Evolutionary conservation across 192 early-diverging fungal species (phyloP), one percentile per base, ranked within the genome.

Genomic region (Podila clonocystis): DNA sequence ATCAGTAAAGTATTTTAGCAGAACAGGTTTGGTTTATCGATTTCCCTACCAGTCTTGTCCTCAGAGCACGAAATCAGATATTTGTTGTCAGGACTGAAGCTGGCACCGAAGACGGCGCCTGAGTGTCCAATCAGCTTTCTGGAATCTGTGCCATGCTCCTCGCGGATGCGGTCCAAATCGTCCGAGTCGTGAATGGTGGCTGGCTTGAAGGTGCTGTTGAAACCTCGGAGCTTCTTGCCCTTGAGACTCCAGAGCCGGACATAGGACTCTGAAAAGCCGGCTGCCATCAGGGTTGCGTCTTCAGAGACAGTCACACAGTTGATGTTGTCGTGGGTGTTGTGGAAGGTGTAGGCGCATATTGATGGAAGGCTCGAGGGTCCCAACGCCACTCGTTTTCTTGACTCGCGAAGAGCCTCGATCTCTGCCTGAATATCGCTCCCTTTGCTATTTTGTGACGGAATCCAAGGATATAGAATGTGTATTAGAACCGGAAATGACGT

Each of bases 201-300:
- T 17, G 91, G 87, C 19, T 88, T 85, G 63, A 95, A 86, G 49
- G 85, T 88, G 77, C 85, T 90, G 52, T 72, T 77, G 59, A 95
- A 85, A 20, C 91, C 90, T 28, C 85, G 85, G 45, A 95, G 70
- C 38, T 93, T 92, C 67, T 92, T 91, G 63, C 87, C 90, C 62
- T 89, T 94, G 62, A 99, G 80, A 83, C 93, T 95, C 97, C 97
- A 99, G 49, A 99, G 83, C 61, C 94, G 93, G 52, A 99, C 85
- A 78, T 94, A 94, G 5, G 97, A 99, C 68, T 99, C 97, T 49
- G 94, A 90, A 65, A 97, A 96, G n/a, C 96, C 98, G 29, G 91
- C 95, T 4, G 93, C 94, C 59, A 98, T 82, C 58, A 96, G 76
- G 30, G 91, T 88, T 34, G 93, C 83, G 73, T 98, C 96, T n/a